phyloP scores from a whole-genome alignment of 2,329 filamentous ascomycete genomes.

The Lasiodiplodia sp. region DNA sequence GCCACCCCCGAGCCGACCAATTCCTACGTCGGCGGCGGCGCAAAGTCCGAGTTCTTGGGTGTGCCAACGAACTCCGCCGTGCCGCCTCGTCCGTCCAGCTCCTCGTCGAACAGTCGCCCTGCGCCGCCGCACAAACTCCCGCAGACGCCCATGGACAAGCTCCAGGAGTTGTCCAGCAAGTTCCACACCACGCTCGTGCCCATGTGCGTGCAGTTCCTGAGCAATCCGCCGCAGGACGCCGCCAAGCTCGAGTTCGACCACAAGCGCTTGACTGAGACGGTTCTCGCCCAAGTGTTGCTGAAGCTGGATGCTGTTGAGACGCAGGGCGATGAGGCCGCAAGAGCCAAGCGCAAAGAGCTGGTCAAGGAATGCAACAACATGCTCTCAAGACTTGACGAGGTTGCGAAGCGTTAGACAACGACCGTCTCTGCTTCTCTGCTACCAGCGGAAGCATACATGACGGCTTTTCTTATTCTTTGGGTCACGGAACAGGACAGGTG shows the following conservation, averaged over 20 bases:
- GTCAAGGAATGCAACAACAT: constrained; percentile 75
- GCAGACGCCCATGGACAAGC: constrained; percentile 63
- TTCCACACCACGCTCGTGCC: constrained; percentile 72
- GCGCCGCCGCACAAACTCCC: constrained; percentile 44
- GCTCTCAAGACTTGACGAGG: constrained; percentile 69
- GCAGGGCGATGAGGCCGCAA: constrained; percentile 70
- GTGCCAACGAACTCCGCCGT: constrained; percentile 42
- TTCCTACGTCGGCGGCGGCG: constrained; percentile 39
- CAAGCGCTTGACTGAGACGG: constrained; percentile 75
- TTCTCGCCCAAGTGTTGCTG: constrained; percentile 77
- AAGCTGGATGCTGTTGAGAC: constrained; percentile 81
- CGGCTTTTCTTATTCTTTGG: neutral
- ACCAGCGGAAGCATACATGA: neutral
- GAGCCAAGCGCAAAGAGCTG: constrained; percentile 72
- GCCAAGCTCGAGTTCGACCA: constrained; percentile 78
- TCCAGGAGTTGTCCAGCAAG: constrained; percentile 70
- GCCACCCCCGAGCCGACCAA: constrained; percentile 36
- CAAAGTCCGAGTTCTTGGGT: constrained; percentile 48
- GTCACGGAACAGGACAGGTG: neutral
- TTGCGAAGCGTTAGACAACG: neutral
- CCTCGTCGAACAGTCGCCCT: constrained; percentile 50
- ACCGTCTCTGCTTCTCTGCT: neutral
- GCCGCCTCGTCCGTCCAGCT: constrained; percentile 41
- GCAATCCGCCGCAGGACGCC: constrained; percentile 67
- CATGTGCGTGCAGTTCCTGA: constrained; percentile 67